Evolutionary conservation across 441 rosid genomes (phyloP).

Genomic region (Syzygium malaccense): DNA sequence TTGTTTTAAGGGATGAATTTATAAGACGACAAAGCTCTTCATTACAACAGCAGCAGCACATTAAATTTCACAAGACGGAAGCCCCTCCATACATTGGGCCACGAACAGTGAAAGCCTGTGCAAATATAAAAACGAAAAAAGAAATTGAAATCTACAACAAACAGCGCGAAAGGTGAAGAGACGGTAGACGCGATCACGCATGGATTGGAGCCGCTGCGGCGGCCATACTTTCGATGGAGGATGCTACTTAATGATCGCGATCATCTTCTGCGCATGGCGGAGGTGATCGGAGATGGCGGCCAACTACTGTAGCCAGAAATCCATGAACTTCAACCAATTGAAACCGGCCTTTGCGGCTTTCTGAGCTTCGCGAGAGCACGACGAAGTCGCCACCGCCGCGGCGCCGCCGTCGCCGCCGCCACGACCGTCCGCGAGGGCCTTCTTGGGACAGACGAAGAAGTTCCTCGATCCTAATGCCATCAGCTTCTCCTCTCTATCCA

Average conservation of each 20-base stretch:
- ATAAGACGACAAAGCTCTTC: background rate
- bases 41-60: background rate
- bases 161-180: background rate
- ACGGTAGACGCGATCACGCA: background rate
- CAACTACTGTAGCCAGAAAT: background rate
- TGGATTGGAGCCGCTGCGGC: background rate
- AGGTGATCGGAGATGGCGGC: background rate
- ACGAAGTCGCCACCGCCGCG: background rate
- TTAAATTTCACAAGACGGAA: background rate
- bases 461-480: conserved; percentile 9
- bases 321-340: conserved; percentile 5
- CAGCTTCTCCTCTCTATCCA: conserved; percentile 10
- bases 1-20: background rate
- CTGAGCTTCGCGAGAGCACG: conserved; percentile 3
- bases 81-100: background rate
- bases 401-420: background rate
- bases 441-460: conserved; percentile 10
- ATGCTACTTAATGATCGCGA: too few species aligned
- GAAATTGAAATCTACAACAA: background rate
- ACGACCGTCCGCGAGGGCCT: background rate
- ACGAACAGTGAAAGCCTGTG: background rate
- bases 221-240: background rate
- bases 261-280: background rate
- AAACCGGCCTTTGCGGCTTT: background rate
- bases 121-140: background rate